Evolutionary conservation across 352 stramenopile species (phyloP), one percentile per base, ranked within the genome.

Genomic region (Peronosclerospora sorghi): DNA sequence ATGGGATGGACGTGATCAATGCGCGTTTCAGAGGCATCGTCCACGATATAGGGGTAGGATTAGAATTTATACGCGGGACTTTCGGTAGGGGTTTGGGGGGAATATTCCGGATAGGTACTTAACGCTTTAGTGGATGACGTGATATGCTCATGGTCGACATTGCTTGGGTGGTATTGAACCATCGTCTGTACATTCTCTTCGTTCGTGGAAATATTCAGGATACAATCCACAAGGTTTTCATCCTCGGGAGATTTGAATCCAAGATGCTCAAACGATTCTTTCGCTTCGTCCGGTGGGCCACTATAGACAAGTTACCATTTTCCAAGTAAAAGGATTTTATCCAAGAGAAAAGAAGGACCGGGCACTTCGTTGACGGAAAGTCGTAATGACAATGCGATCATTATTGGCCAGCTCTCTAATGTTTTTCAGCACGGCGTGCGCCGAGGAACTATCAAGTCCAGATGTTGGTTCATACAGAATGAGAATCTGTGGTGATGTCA

Each of bases 391-490:
- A 35, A 89, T 86, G 21, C 80, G 77, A 8, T 73, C 78, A 35
- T 81, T 66, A 39, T 57, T 59, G 15, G 92, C 89, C 9, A 97
- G 56, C 14, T 82, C 68, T 35, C 92, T 74, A 4, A 97, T 60
- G 9, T 95, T 62, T 46, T 86, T 63, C n/a, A 97, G 73, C 9
- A 98, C 70, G 5, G 73, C 76, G 30, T 96, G 78, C 1, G 92
- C 87, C 18, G 68, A 86, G 1, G 81, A 94, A 13, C 76, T 94
- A 61, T 98, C 92, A 4, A 97, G 59, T 3, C 89, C 92, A 4
- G 73, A 94, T 0, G 90, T 97, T 8, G 92, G 92, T 45, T 98
- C 92, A 46, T 96, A 85, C 21, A 94, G 47, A 24, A 95, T 90
- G 45, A 91, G 40, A 29, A 92, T 86, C 58, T 88, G 79, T 8